Evolutionary conservation across 2,329 filamentous ascomycete genomes (phyloP), one percentile per base, ranked within the genome.

Genomic region (Colletotrichum lentis): DNA sequence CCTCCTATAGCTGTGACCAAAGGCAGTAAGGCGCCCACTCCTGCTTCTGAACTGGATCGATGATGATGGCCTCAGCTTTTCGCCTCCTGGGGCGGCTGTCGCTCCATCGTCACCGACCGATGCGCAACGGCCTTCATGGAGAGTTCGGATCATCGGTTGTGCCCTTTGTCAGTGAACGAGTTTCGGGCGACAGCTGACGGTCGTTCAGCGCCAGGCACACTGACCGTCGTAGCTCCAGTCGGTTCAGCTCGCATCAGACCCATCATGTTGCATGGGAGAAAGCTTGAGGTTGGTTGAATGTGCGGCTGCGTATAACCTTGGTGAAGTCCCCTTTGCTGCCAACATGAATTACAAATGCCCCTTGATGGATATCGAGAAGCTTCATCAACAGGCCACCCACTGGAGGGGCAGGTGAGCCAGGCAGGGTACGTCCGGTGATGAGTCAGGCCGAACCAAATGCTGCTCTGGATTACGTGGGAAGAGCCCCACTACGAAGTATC

Each of bases 321-420:
- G 20, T 47, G 37, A n/a, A 52, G 18, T 64, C 53, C 57, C 52
- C 11, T 44, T 43, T 39, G 44, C 59, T 44, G n/a, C 31, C 60
- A 37, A 31, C 53, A 54, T n/a, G 41, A 64, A 64, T 64, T 47
- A 58, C 60, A 58, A 63, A 67, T 64, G n/a, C n/a, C n/a, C 62
- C 65, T 65, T 60, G 27, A 31, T 3, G 62, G 61, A 49, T 3
- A 37, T 12, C 27, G 22, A 47, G 6, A 39, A 24, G n/a, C 14
- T 24, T 24, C 43, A 24, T 20, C 16, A 47, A 46, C 12, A 53
- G 27, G 50, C 50, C n/a, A 24, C 41, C 44, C 18, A n/a, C 24
- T 37, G 16, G 24, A 62, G 22, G 22, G 37, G 24, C 35, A 39
- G 10, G 11, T 31, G 44, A 22, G 24, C 11, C 16, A 52, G 31